These are phyloP conservation scores for Globisporangium heterothallicum DNA, from an alignment of 352 stramenopile genomes.

Conservation along the genomic window DNA sequence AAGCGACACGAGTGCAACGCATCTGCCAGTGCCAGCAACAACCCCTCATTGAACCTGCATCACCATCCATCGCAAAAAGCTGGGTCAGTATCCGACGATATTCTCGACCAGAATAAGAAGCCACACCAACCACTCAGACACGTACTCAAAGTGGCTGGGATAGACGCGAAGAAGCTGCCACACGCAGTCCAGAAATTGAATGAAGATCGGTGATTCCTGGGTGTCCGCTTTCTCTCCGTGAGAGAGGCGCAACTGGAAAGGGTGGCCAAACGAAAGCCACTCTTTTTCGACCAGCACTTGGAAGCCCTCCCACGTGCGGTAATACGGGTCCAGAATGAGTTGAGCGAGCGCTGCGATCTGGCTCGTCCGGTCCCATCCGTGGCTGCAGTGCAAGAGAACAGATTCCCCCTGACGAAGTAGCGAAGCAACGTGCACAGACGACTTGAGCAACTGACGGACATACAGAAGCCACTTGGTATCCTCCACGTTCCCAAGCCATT, in stretches of 20 bases:
- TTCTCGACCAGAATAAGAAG: background rate
- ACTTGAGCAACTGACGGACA: conserved; percentile 91
- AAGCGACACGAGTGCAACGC: conserved; percentile 97
- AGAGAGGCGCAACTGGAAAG: conserved; percentile 73
- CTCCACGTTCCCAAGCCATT: conserved; percentile 90
- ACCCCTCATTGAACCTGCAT: conserved; percentile 89
- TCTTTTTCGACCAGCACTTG: conserved; percentile 83
- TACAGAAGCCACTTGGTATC: conserved; percentile 97
- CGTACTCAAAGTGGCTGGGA: conserved; percentile 94
- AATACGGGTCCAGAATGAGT: conserved; percentile 73
- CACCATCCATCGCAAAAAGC: background rate
- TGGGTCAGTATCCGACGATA: too few relatives aligned
- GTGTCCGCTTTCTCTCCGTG: conserved; percentile 75
- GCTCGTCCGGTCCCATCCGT: conserved; percentile 87
- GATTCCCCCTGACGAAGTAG: conserved; percentile 87
- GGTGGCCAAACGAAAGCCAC: conserved; percentile 77
- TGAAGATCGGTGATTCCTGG: conserved; percentile 81
- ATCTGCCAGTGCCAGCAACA: conserved; percentile 92
- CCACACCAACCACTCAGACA: background rate
- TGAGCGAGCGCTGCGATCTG: conserved; percentile 81
- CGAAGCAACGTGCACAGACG: conserved; percentile 87
- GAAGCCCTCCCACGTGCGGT: conserved; percentile 72
- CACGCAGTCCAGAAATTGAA: conserved; percentile 83
- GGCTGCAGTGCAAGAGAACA: conserved; percentile 77
- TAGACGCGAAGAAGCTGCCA: conserved; percentile 89